phyloP scores from a whole-genome alignment of 1,284 basidiomycete species.

The Sporisorium exsertum region DNA sequence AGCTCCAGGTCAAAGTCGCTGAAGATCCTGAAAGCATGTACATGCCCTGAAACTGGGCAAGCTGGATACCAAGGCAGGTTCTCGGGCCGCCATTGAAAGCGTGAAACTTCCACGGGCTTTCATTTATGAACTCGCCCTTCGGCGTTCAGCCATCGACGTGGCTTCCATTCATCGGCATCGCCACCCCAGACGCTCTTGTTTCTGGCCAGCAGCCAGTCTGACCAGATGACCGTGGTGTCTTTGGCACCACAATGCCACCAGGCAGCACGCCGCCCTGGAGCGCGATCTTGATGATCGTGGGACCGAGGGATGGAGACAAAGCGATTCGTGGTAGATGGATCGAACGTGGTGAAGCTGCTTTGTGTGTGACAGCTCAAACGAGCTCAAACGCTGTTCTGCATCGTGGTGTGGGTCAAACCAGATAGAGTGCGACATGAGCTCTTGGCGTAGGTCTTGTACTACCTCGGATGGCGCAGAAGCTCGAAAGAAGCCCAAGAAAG shows the following conservation, averaged over 20 bases:
- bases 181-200: constrained; percentile 74
- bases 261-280: constrained; percentile 15
- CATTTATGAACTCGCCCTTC: constrained; percentile 7
- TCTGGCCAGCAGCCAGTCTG: constrained; percentile 48
- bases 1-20: constrained; percentile 26
- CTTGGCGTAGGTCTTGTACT: too few species aligned
- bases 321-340: constrained; percentile 43
- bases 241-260: constrained; percentile 9
- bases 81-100: constrained; percentile 39
- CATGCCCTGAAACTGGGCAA: constrained; percentile 24
- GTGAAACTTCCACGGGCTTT: constrained; percentile 15
- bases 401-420: constrained; percentile 18
- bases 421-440: too few species aligned
- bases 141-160: constrained; percentile 73
- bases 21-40: constrained; percentile 21
- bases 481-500: constrained; percentile 47
- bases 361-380: constrained; percentile 26
- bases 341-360: too few species aligned
- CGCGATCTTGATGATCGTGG: constrained; percentile 25
- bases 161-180: constrained; percentile 74
- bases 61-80: constrained; percentile 26
- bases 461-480: constrained; percentile 24
- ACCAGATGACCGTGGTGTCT: constrained; percentile 17
- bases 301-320: constrained; percentile 41
- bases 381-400: constrained; percentile 30